phyloP scores from a whole-genome alignment of 2,329 filamentous ascomycete species.

The Penicillium crustosum region DNA sequence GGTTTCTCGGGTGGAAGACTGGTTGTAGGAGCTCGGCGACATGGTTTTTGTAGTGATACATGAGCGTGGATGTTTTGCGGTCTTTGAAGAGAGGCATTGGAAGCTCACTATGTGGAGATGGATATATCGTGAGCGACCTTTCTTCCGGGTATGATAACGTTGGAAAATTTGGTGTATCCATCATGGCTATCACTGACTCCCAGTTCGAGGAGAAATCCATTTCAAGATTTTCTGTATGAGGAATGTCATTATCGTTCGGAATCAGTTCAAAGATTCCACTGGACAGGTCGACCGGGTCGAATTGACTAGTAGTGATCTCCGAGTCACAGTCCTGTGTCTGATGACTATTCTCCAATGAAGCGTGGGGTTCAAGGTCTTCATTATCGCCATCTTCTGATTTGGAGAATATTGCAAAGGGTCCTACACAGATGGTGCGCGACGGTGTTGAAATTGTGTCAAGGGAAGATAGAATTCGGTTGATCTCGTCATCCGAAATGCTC shows the following conservation, averaged over 20 bases:
- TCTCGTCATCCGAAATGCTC: neutral
- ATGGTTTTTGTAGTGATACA: conserved; percentile 14
- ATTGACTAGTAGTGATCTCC: neutral
- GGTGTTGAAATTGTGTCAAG: conserved; percentile 3
- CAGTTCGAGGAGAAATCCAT: neutral
- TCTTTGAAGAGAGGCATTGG: conserved; percentile 7
- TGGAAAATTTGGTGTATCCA: neutral
- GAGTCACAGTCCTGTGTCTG: neutral
- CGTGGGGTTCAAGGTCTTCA: neutral
- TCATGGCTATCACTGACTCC: neutral
- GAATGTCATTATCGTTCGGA: neutral
- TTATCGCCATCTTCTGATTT: neutral
- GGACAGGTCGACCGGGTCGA: no score
- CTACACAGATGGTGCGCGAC: neutral
- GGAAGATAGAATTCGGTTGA: conserved; percentile 5
- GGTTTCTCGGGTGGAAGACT: conserved; percentile 11
- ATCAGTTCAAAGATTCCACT: neutral
- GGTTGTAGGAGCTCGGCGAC: conserved; percentile 14
- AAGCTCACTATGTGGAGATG: neutral
- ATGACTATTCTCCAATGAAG: neutral
- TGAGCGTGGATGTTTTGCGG: conserved; percentile 1
- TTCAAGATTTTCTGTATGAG: neutral
- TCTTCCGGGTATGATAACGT: neutral
- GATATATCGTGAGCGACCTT: neutral
- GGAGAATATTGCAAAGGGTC: conserved; percentile 9